A percentile compares a stretch with the other conserved stretches of the same genome.
Conservation (phyloP, 1,139 yeast genomes). For the Saccharomyces pastorianus region DNA sequence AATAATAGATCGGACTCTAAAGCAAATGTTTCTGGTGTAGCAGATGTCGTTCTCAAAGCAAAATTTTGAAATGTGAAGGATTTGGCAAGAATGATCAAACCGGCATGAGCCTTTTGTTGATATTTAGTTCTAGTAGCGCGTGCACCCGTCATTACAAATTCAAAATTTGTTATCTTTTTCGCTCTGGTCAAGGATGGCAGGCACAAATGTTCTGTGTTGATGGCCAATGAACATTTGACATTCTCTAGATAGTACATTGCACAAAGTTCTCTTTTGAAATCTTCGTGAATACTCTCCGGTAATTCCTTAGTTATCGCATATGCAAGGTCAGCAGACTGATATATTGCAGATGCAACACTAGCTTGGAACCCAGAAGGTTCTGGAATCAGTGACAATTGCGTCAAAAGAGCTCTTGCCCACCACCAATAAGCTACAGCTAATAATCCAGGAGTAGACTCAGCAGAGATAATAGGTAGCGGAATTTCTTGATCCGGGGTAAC, state of each 20-base stretch:
- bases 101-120: constrained; percentile 63
- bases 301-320: constrained; percentile 26
- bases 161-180: constrained; percentile 49
- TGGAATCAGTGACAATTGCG: constrained; percentile 51
- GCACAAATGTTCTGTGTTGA: constrained; percentile 51
- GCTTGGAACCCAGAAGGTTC: constrained; percentile 46
- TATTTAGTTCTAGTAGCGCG: constrained; percentile 81
- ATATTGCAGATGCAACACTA: constrained; percentile 30
- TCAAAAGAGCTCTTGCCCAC: constrained; percentile 59
- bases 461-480: constrained; percentile 18
- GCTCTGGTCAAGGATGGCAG: constrained; percentile 47
- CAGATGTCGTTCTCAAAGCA: constrained; percentile 20
- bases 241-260: constrained; percentile 54
- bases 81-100: constrained; percentile 73
- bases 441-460: constrained; percentile 8
- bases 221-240: constrained; percentile 55
- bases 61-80: constrained; percentile 22
- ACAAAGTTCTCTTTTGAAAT: constrained; percentile 34
- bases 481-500: constrained; percentile 16
- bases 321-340: constrained; percentile 24
- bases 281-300: constrained; percentile 20
- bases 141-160: constrained; percentile 73
- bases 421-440: constrained; percentile 57
- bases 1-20: constrained; percentile 73
- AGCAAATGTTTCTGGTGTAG: constrained; percentile 47